Percentiles rank a stretch among this genome's conserved stretches.
Conservation (phyloP, 805 yeast species). For the Ogataea ganodermae region DNA sequence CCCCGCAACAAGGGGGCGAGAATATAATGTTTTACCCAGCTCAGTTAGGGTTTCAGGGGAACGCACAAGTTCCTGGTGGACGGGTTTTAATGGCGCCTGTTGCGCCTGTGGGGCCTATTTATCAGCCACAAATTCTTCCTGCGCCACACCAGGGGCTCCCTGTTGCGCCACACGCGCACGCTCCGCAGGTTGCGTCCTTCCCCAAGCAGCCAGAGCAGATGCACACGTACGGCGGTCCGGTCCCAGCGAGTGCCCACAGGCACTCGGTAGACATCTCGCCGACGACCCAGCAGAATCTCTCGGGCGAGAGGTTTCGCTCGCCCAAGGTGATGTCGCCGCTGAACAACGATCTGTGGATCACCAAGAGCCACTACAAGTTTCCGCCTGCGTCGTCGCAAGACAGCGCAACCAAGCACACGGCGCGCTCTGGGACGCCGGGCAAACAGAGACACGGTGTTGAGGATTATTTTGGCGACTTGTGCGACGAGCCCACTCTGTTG, state of each 20-base stretch:
- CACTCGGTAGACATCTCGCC: not conserved
- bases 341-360: conserved; percentile 2
- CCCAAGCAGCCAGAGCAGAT: not conserved
- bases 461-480: conserved; percentile 6
- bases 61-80: not conserved
- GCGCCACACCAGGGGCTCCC: no score
- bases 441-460: not conserved
- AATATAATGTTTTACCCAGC: not conserved
- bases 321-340: not conserved
- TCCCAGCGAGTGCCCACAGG: not conserved
- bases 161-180: not conserved
- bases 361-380: conserved; percentile 6
- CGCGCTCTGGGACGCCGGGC: not conserved
- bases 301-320: not conserved
- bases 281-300: not conserved
- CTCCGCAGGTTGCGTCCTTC: not conserved
- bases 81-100: not conserved
- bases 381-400: conserved; percentile 3
- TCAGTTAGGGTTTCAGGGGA: not conserved
- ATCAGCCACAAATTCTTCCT: not conserved
- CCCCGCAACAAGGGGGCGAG: not conserved
- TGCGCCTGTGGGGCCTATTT: not conserved
- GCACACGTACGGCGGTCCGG: not conserved
- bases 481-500: conserved; percentile 5
- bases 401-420: not conserved